These are phyloP conservation scores for Platanthera zijinensis DNA, from an alignment of 106 monocot genomes.

Conservation along the genomic window DNA sequence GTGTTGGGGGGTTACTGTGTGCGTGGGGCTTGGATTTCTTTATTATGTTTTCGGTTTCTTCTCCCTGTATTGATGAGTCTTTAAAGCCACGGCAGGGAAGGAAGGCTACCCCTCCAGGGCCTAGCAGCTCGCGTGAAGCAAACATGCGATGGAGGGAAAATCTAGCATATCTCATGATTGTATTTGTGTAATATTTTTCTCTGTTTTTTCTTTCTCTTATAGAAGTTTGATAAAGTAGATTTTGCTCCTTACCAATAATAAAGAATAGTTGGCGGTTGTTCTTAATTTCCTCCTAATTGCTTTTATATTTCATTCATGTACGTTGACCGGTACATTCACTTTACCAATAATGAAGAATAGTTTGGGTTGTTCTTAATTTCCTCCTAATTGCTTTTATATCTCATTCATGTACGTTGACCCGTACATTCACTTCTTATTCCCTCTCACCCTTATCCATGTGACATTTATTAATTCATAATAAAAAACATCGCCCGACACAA, in stretches of 20 bases:
- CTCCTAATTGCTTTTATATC: not conserved
- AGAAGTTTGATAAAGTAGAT: not conserved
- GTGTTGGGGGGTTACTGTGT: constrained; percentile 45
- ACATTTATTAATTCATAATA: no score
- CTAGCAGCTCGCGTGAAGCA: constrained; percentile 98
- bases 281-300: not conserved
- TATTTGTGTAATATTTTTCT: not conserved
- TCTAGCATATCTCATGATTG: not conserved
- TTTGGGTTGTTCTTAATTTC: not conserved
- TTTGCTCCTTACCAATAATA: not conserved
- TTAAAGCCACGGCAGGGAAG: constrained; percentile 88
- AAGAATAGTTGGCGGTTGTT: not conserved
- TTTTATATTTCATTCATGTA: no score
- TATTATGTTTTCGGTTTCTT: constrained; percentile 22
- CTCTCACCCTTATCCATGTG: no score
- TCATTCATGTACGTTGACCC: no score
- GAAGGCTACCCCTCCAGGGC: constrained; percentile 25
- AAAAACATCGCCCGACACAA: no score
- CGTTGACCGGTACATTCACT: no score
- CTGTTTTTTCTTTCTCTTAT: not conserved
- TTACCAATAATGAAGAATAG: not conserved
- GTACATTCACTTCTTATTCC: no score
- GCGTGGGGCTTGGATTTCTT: constrained; percentile 6
- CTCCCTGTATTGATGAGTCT: constrained; percentile 71
- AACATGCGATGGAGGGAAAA: constrained; percentile 46